Conservation (phyloP, 306 rosid species). For the Ormosia semicastrata region DNA sequence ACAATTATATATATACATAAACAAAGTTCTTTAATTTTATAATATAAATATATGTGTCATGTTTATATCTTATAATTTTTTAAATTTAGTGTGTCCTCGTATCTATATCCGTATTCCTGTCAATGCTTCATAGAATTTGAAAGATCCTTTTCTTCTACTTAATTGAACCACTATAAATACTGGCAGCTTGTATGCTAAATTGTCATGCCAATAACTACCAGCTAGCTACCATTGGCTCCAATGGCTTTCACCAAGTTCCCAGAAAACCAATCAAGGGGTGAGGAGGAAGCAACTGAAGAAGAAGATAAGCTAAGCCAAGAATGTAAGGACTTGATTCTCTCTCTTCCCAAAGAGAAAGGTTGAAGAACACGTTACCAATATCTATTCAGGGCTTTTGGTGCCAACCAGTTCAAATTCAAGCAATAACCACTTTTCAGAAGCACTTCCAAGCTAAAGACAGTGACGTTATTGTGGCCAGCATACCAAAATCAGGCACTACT, state of each 20-base stretch:
- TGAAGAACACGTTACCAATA: constrained; percentile 32
- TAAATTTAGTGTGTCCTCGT: too few relatives aligned
- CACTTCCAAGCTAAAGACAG: constrained; percentile 44
- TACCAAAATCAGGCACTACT: constrained; percentile 63
- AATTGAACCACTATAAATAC: background rate
- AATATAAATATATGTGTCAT: too few relatives aligned
- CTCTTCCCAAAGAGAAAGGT: constrained; percentile 50
- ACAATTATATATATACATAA: too few relatives aligned
- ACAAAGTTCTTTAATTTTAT: too few relatives aligned
- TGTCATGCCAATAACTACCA: background rate
- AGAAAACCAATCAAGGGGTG: background rate
- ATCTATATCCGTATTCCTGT: too few relatives aligned
- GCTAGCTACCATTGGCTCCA: background rate
- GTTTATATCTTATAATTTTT: too few relatives aligned
- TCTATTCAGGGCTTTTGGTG: constrained; percentile 52
- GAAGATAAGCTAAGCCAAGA: constrained; percentile 22
- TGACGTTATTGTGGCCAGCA: constrained; percentile 36
- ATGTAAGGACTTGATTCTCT: constrained; percentile 28
- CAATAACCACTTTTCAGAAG: constrained; percentile 30
- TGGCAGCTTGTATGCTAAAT: background rate
- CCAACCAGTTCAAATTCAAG: constrained; percentile 35
- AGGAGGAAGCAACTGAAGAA: background rate
- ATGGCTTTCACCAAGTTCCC: background rate
- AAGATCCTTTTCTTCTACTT: too few relatives aligned
- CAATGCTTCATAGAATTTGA: too few relatives aligned